phyloP scores from a whole-genome alignment of 257 asterid species.

The Jacaranda mimosifolia region DNA sequence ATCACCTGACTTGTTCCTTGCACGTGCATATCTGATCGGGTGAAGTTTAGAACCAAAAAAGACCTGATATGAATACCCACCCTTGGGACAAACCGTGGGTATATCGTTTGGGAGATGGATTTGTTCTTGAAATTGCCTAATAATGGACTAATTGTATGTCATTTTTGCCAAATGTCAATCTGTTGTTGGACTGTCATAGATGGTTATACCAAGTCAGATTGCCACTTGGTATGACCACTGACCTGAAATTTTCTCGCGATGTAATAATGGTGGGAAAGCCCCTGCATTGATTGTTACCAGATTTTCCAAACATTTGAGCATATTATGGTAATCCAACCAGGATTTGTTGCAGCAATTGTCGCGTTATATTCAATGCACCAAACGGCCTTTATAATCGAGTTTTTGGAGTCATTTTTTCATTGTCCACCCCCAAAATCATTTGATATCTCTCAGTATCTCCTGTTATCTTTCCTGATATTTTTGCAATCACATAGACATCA shows the following conservation, averaged over 20 bases:
- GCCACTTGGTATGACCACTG: conserved; percentile 37
- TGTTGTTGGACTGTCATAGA: conserved; percentile 1
- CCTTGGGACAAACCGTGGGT: not conserved
- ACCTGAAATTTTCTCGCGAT: not conserved
- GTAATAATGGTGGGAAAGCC: conserved; percentile 20
- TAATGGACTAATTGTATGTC: not conserved
- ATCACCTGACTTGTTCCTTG: not conserved
- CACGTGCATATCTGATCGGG: not conserved
- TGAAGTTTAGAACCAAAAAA: not conserved
- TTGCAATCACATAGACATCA: not conserved
- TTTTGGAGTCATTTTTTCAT: conserved; percentile 15
- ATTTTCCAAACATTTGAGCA: conserved; percentile 37
- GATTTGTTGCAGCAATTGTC: conserved; percentile 32
- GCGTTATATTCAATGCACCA: conserved; percentile 33
- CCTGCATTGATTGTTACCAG: conserved; percentile 42
- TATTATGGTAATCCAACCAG: conserved; percentile 45
- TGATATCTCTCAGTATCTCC: not conserved
- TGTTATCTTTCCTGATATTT: not conserved
- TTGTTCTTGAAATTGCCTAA: conserved; percentile 7
- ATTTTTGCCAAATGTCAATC: conserved; percentile 31
- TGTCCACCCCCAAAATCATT: not conserved
- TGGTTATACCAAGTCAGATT: conserved; percentile 16
- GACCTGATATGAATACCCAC: not conserved
- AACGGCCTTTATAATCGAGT: conserved; percentile 35
- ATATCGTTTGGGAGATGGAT: not conserved